Conservation (phyloP, 2,329 filamentous ascomycete genomes). For the Talaromyces sp. region DNA sequence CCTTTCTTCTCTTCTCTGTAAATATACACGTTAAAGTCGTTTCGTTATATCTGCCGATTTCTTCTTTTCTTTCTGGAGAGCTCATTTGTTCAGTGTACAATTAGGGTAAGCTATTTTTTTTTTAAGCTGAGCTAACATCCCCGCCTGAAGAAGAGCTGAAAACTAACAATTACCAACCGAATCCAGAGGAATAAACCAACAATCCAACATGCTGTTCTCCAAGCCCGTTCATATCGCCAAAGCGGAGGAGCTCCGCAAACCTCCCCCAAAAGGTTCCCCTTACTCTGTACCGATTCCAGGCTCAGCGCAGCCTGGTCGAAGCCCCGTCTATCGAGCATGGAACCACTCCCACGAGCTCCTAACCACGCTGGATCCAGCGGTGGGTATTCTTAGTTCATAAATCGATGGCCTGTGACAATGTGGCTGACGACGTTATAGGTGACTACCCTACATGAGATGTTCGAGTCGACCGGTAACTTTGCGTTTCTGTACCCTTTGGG, state of each 20-base stretch:
- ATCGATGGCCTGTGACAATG: not conserved
- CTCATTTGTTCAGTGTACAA: not conserved
- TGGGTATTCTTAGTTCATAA: constrained; percentile 28
- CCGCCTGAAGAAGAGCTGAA: not conserved
- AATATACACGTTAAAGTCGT: not conserved
- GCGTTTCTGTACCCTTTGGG: not conserved
- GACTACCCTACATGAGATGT: constrained; percentile 73
- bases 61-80: not conserved
- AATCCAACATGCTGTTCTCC: constrained; percentile 38
- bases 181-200: not conserved
- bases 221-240: constrained; percentile 35
- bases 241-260: constrained; percentile 52
- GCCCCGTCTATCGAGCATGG: constrained; percentile 78
- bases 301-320: constrained; percentile 68
- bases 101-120: not conserved
- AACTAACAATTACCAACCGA: not conserved
- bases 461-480: constrained; percentile 59
- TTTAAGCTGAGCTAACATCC: not conserved
- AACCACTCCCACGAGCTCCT: constrained; percentile 69
- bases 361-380: constrained; percentile 65
- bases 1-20: not conserved
- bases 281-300: constrained; percentile 76
- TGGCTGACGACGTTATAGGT: constrained; percentile 33
- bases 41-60: not conserved
- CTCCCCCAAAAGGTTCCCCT: constrained; percentile 70